A percentile compares a stretch with the other conserved stretches of the same genome.
Evolutionary conservation across 2,329 filamentous ascomycete genomes (phyloP).

Genomic region (Alternaria sp.): DNA sequence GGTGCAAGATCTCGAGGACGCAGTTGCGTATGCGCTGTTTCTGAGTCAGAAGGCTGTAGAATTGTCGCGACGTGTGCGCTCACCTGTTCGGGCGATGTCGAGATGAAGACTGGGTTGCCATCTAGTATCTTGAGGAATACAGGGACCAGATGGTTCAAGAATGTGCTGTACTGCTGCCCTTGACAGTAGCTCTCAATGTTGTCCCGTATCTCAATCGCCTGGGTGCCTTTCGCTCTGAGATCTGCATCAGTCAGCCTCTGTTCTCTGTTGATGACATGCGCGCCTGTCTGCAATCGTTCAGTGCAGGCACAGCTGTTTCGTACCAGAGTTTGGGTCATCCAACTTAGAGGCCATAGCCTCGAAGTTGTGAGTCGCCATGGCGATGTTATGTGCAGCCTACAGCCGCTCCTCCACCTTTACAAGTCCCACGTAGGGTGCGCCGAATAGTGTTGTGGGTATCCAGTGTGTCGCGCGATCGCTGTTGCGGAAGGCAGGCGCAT

Average conservation of each 20-base stretch:
- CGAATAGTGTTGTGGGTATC: conserved; percentile 18
- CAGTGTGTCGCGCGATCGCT: conserved; percentile 22
- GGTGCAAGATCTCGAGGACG: conserved; percentile 92
- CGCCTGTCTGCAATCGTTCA: conserved; percentile 2
- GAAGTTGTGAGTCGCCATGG: conserved; percentile 54
- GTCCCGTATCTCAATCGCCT: conserved; percentile 87
- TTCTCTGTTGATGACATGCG: neutral
- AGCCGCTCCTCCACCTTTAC: conserved; percentile 30
- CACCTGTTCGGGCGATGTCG: conserved; percentile 88
- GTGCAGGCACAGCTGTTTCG: conserved; percentile 1
- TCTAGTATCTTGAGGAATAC: conserved; percentile 86
- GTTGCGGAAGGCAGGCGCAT: conserved; percentile 35
- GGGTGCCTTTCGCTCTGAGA: conserved; percentile 79
- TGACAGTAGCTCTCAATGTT: conserved; percentile 87
- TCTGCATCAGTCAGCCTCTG: conserved; percentile 64
- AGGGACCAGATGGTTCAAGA: conserved; percentile 88
- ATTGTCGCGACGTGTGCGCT: conserved; percentile 36
- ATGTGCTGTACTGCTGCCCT: conserved; percentile 77
- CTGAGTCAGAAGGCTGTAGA: conserved; percentile 19
- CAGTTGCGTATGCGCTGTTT: conserved; percentile 86
- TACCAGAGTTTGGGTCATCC: conserved; percentile 53
- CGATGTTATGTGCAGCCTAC: conserved; percentile 33
- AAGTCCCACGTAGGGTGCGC: conserved; percentile 15
- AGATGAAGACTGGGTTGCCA: conserved; percentile 89
- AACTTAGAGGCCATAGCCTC: conserved; percentile 59